These are phyloP conservation scores for Acanthamoeba sp. DNA, from an alignment of 208 protist genomes.

Conservation along the genomic window DNA sequence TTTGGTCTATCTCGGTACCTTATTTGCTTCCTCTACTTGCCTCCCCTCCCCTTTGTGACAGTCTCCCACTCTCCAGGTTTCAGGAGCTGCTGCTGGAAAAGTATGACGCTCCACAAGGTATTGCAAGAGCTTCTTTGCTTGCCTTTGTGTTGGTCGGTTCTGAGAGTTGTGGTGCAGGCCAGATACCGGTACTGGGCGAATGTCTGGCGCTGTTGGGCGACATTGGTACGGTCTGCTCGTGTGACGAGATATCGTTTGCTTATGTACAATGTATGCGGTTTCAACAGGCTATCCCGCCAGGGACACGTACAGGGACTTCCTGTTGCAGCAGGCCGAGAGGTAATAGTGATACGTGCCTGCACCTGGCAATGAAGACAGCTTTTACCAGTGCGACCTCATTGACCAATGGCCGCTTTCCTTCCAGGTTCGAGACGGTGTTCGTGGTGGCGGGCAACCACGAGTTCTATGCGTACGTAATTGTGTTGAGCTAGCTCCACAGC, in stretches of 20 bases:
- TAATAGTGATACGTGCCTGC: neutral
- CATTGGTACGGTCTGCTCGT: neutral
- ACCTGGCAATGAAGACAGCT: too few species aligned
- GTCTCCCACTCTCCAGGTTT: neutral
- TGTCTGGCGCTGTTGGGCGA: conserved; percentile 7
- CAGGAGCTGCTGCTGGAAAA: neutral
- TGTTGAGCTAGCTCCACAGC: too few species aligned
- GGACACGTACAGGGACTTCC: conserved; percentile 39
- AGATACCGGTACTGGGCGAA: neutral
- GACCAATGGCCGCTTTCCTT: neutral
- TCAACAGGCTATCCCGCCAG: neutral
- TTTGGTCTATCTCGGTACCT: neutral
- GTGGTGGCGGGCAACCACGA: conserved; percentile 73
- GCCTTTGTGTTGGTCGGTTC: neutral
- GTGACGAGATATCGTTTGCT: neutral
- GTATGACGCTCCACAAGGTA: neutral
- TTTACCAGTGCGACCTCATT: neutral
- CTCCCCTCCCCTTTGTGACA: too few species aligned
- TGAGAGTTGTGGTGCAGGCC: neutral
- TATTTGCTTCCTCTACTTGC: too few species aligned
- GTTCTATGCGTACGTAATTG: conserved; percentile 35
- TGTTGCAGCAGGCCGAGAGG: conserved; percentile 6
- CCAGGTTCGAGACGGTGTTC: conserved; percentile 54
- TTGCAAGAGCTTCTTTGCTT: neutral
- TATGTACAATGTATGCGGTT: neutral